These are phyloP conservation scores for Penicillium brevicompactum DNA, from an alignment of 2,329 filamentous ascomycete genomes.

Conservation along the genomic window DNA sequence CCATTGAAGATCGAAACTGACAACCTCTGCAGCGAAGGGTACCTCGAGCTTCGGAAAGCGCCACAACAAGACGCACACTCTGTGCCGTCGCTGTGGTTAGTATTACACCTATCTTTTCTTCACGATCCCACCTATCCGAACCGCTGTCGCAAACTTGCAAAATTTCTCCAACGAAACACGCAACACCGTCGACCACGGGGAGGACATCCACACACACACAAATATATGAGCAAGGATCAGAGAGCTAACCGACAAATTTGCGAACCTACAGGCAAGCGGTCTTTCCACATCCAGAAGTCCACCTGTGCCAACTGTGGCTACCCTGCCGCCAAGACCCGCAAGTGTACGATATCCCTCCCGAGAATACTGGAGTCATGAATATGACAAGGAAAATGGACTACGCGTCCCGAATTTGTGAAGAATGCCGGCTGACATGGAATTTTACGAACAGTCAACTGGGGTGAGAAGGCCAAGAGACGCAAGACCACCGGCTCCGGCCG, in stretches of 20 bases:
- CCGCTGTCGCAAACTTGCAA: constrained; percentile 23
- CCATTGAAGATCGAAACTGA: constrained; percentile 43
- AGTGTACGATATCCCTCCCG: constrained; percentile 71
- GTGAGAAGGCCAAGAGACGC: constrained; percentile 99
- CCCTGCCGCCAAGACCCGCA: constrained; percentile 93
- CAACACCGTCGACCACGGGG: constrained; percentile 10
- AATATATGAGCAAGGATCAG: constrained; percentile 6
- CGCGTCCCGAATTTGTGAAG: not conserved
- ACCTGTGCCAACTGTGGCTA: constrained; percentile 96
- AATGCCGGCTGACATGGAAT: constrained; percentile 31
- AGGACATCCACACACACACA: constrained; percentile 8
- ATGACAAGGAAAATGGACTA: not conserved
- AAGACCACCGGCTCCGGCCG: constrained; percentile 98
- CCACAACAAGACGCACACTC: constrained; percentile 98
- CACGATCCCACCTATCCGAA: constrained; percentile 14
- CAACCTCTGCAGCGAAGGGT: constrained; percentile 64
- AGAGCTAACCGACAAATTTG: constrained; percentile 32
- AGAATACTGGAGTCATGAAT: constrained; percentile 8
- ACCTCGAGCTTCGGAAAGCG: constrained; percentile 74
- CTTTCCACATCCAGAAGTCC: constrained; percentile 99
- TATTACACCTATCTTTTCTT: constrained; percentile 40
- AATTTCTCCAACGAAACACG: constrained; percentile 13
- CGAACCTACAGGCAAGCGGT: constrained; percentile 73
- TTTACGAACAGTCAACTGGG: constrained; percentile 83
- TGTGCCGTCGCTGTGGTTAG: constrained; percentile 98